Base-by-base conservation (phyloP, 2,329 filamentous ascomycete species). In the Fusarium burgessii region DNA sequence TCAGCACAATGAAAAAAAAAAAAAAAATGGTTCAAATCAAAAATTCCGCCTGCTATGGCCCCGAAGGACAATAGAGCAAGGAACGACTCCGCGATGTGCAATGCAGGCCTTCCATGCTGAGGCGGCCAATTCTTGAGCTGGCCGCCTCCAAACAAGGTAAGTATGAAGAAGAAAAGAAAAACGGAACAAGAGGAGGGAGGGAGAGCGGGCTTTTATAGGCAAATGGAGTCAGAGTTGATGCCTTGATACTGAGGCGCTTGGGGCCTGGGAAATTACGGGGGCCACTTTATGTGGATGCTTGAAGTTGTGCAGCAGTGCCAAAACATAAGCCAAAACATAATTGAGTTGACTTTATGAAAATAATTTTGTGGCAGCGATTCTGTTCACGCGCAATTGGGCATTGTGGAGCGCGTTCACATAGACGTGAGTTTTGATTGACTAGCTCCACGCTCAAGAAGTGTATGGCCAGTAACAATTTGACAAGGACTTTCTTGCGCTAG, bases 1-100 rank as follows among this genome's bases (percentile, higher is more conserved):
- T 62, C 73, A 23, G 62, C 80, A 83, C 70, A 82, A 85, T 82
- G 84, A 86, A 86, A 86, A 84, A 74, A 86, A 86, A 86, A 84
- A 74, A 84, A 86, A 86, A 86, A 84, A 74, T 52, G 69, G 58
- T 38, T 18, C 66, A 83, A 77, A 87, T 82, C 84, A 86, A 87
- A 87, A 86, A 86, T 86, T 87, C 50, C 84, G 81, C 82, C 81
- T 79, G 80, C 83, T 80, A 86, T 84, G 84, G 84, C 83, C 84
- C 83, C 84, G 83, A 86, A 86, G 83, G 83, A 83, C 84, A 86
- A 85, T 85, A 80, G 80, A 86, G 81, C 59, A 75, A 77, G 80
- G 81, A 67, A 78, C 77, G 80, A 84, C 83, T 80, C 85, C 85
- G 82, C 85, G 84, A 51, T 84, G 85, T 87, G 84, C 85, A 85